Evolutionary conservation across 2,329 filamentous ascomycete genomes (phyloP).

Genomic region (Ophiostoma novo-ulmi): DNA sequence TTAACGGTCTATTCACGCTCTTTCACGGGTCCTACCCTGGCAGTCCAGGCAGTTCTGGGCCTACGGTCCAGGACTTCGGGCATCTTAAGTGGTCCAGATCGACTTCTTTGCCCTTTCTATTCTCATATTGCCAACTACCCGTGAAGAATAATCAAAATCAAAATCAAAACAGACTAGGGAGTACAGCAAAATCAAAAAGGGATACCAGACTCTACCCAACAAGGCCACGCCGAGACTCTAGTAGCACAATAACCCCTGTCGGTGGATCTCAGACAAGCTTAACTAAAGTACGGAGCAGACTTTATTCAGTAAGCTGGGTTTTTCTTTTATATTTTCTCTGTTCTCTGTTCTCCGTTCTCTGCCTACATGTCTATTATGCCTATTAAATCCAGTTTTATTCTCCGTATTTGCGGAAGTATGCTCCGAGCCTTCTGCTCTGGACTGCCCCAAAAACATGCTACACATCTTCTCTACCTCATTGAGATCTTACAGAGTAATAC

Average conservation of each 20-base stretch:
- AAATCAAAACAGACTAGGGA: background rate
- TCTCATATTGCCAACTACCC: background rate
- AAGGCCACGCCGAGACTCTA: constrained; percentile 11
- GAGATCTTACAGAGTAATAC: background rate
- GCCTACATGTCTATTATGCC: background rate
- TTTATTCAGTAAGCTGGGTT: background rate
- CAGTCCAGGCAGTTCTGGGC: background rate
- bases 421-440: too few species aligned
- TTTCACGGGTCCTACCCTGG: too few species aligned
- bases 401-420: too few species aligned
- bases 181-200: background rate
- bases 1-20: background rate
- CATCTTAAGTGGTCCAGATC: background rate
- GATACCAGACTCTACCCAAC: background rate
- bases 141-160: background rate
- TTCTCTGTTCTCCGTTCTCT: background rate
- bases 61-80: background rate
- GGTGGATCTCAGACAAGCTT: background rate
- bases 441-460: too few species aligned
- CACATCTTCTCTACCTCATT: background rate
- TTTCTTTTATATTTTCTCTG: background rate
- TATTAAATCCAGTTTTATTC: too few species aligned
- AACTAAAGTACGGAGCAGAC: background rate
- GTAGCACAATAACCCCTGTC: background rate
- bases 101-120: background rate